Base-by-base conservation (phyloP, 1,284 basidiomycete species). In the Exobasidium cylindrosporum region DNA sequence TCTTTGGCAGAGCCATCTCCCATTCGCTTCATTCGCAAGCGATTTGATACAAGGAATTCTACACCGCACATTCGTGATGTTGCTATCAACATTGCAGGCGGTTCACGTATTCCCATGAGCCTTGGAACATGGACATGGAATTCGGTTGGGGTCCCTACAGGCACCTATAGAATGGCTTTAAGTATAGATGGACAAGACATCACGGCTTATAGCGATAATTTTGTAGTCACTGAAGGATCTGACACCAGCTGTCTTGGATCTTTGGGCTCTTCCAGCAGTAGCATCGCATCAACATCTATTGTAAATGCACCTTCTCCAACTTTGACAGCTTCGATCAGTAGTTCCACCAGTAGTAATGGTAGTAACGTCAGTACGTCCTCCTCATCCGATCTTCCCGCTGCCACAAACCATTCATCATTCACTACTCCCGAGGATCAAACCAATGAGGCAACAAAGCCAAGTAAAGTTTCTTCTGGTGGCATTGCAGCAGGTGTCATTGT, bases 401-500 rank as follows among this genome's bases (percentile, higher is more conserved):
- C 10, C 35, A 40, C 35, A 7, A 40, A 40, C 35, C 35, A 7
- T 40, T 10, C 35, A 10, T 40, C 35, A 10, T 40, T 10, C 17
- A 40, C 35, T 17, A 40, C 35, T 40, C 35, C 35, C 35, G 35
- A 40, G 35, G 17, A 40, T 40, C 35, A 40, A 40, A 40, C 35
- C 35, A 40, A 40, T 17, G 17, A 7, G 7, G 10, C 7, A 40
- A 10, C 35, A 7, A 10, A 7, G 17, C 17, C 35, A 10, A 7
- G 17, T 40, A 10, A 7, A 17, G 10, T 40, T 40, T 40, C 35
- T 40, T 40, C 35, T 7, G 53, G 53, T 14, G 29, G 29, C 21
- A 55, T 55, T 55, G 53, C 53, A 6, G 53, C 53, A 17, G 53
- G 17, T 32, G 53, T 55, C 29, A 26, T 55, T 3, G 31, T 55